Base-by-base conservation (phyloP, 495 filamentous ascomycete species). In the Coniosporium apollinis region DNA sequence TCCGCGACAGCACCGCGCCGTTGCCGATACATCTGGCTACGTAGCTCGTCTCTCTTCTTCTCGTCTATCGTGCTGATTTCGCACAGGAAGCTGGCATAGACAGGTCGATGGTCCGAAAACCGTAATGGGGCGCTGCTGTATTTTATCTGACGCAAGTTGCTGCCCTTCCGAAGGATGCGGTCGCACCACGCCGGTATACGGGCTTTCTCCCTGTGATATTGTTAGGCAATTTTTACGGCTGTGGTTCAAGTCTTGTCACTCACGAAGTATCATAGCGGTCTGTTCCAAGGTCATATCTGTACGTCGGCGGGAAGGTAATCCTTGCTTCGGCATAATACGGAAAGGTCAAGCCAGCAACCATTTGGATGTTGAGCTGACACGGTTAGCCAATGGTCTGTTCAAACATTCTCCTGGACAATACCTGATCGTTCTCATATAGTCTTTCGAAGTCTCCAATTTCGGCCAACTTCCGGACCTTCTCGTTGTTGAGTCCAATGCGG, bases 101-200 rank as follows among this genome's bases (percentile, higher is more conserved):
- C 86, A 14, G 89, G 89, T 4, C 86, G 70, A 51, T 99, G 89
- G 48, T 96, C 89, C 0, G 89, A 99, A 51, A 94, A 85, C 5
- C 67, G 67, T 8, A 99, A 59, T 20, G 80, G 70, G 6, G 80
- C 83, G 34, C 67, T 70, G 41, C 74, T 66, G 53, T 99, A 99
- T 18, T 74, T 66, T 14, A 76, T 66, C 54, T 96, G 91, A 5
- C 75, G 74, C 4, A 96, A 64, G 41, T 78, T 83, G 26, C 65
- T 63, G 17, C 91, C 91, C 65, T 81, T 89, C 38, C 80, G 73
- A 9, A 99, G 58, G 10, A 99, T 70, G 22, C 89, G 79, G 56
- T 99, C 89, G 48, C 84, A 94, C 89, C 89, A 99, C 3, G 89
- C 89, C 18, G 89, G 89, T 40, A 96, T 94, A 19, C 89, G 75